Base-by-base conservation (phyloP, 1,139 yeast genomes). In the Geotrichum fermentans region DNA sequence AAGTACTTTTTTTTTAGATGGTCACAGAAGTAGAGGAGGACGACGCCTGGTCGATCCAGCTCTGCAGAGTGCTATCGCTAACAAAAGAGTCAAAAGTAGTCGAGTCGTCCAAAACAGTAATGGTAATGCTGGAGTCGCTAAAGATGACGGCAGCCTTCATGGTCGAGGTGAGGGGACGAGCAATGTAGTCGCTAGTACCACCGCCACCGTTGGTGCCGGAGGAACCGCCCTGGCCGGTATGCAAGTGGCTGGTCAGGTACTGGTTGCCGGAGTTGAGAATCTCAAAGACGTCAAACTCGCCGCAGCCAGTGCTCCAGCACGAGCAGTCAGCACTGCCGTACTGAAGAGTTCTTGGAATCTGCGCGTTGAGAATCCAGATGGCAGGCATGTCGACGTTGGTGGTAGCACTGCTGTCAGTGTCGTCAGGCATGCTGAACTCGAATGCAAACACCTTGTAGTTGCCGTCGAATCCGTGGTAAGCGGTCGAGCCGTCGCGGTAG, bases 221-320 rank as follows among this genome's bases (percentile, higher is more conserved):
- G 34, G 33, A 29, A 29, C 73, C 66, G 61, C 94, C 95, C 75
- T 89, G 96, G 62, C 87, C 88, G 63, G 79, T 80, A 73, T 92
- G 98, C 61, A 92, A 72, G 65, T 90, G 95, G 55, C 87, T 73
- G 62, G 86, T 83, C 67, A 90, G 73, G 64, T 81, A 80, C 64
- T 73, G 70, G 56, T 87, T 81, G 57, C 96, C 96, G 32, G 86
- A 61, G 57, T 72, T 69, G 64, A 87, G 77, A 59, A 87, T 78
- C 74, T 92, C 98, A 61, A 90, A 90, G 55, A 88, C 73, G 68
- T 92, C 98, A 58, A 90, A 75, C 73, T 92, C 98, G 68, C 97
- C 97, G 72, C 98, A 92, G 45, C 97, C 97, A 36, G 95, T 78
- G 58, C 80, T 67, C 98, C 98, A 92, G 76, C 97, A 92, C 24